Evolutionary conservation across 2,329 filamentous ascomycete genomes (phyloP), one percentile per base, ranked within the genome.

Genomic region (Exophiala oligosperma): DNA sequence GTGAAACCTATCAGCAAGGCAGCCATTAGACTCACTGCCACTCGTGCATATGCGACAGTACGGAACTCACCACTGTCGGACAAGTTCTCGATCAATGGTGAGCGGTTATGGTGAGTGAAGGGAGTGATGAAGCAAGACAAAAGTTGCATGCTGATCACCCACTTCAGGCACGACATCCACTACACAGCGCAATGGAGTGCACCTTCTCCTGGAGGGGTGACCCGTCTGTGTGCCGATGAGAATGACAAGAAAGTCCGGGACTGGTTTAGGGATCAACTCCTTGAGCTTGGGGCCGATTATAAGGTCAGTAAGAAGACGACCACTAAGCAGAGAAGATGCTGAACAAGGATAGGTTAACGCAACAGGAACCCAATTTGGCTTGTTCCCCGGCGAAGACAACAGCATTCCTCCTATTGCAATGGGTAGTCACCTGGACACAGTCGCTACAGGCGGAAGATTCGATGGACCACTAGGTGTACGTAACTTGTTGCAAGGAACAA

Each of bases 351-450:
- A 61, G 55, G 58, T 73, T 14, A 70, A 74, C 56, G 62, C 71
- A 51, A 71, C 71, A 64, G 71, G 71, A 7, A 72, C 70, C 49
- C 68, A 72, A 6, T 72, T 73, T 50, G 71, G 70, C 1, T 67
- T 68, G 28, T 64, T 69, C 7, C 63, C 64, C 4, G 70, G 71
- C 2, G 47, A 62, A 49, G 54, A 66, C 29, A 63, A 65, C 37
- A 57, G 35, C 49, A 51, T 68, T 17, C 59, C 68, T 40, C 68
- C 67, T 1, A 70, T 70, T 48, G 68, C 64, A 3, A 68, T 70
- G 64, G 70, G 64, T 14, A 66, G 51, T 44, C 63, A 66, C 46
- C 46, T 67, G 14, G 62, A 65, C 50, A 69, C 68, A 8, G 63
- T 67, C n/a, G 62, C 66, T 11, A 66, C 64, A 17, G 68, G 68